phyloP scores from a whole-genome alignment of 257 asterid species.

The Paulownia fortunei region DNA sequence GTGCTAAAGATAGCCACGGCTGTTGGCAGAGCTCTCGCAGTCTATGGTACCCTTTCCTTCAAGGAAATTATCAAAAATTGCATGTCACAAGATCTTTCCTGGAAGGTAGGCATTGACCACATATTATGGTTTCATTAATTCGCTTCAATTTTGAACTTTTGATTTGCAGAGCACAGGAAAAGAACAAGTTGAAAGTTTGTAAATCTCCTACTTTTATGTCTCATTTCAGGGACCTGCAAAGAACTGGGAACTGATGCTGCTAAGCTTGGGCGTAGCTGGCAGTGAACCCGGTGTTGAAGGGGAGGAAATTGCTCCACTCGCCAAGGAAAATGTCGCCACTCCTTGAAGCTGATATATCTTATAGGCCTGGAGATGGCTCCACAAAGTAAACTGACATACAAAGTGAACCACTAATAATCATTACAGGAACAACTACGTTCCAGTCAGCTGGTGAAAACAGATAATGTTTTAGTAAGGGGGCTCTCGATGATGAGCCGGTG shows the following conservation, averaged over 20 bases:
- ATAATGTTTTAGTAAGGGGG: too few relatives aligned
- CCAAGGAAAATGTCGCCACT: constrained; percentile 86
- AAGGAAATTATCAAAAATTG: constrained; percentile 78
- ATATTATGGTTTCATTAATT: neutral
- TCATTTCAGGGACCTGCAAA: constrained; percentile 95
- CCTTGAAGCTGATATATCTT: constrained; percentile 69
- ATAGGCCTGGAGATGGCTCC: too few relatives aligned
- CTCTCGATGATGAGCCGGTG: too few relatives aligned
- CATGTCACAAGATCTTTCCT: constrained; percentile 94
- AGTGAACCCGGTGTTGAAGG: constrained; percentile 74
- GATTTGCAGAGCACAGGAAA: neutral
- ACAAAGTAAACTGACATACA: too few relatives aligned
- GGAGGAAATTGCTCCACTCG: constrained; percentile 84
- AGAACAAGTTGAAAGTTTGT: neutral
- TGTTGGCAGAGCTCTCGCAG: constrained; percentile 67
- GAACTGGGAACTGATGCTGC: constrained; percentile 77
- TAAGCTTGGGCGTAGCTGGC: constrained; percentile 73
- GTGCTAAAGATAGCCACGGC: constrained; percentile 68
- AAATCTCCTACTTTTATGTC: too few relatives aligned
- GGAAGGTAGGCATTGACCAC: constrained; percentile 66
- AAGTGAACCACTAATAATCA: too few relatives aligned
- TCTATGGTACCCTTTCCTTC: constrained; percentile 59
- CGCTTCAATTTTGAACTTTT: neutral
- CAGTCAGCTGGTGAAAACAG: too few relatives aligned
- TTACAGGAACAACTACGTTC: too few relatives aligned